phyloP scores from a whole-genome alignment of 768 basidiomycete species.

The Rhizopogon vulgaris region DNA sequence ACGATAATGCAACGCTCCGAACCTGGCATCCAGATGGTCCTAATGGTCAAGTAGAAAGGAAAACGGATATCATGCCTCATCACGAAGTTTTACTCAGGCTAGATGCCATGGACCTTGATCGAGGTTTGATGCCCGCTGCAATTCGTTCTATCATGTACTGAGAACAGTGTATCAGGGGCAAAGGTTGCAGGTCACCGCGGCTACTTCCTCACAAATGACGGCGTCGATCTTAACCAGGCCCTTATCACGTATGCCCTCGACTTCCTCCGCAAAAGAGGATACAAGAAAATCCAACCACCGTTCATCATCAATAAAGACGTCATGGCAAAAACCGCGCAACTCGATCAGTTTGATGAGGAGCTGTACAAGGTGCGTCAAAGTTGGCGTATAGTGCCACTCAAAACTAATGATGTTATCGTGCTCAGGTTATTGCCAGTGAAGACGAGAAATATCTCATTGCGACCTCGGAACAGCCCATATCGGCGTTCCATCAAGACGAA shows the following conservation, averaged over 20 bases:
- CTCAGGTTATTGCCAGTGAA: constrained; percentile 75
- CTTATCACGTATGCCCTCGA: constrained; percentile 92
- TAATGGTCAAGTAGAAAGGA: constrained; percentile 63
- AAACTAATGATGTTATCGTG: neutral
- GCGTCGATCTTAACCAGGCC: constrained; percentile 95
- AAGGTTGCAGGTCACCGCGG: constrained; percentile 95
- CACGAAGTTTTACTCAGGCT: constrained; percentile 92
- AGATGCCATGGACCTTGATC: constrained; percentile 95
- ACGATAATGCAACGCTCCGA: constrained; percentile 78
- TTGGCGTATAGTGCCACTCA: neutral
- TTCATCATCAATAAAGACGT: constrained; percentile 98
- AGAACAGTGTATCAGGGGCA: constrained; percentile 46
- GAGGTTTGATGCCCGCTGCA: constrained; percentile 43
- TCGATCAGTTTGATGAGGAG: constrained; percentile 98
- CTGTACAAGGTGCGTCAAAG: constrained; percentile 78
- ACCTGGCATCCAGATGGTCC: constrained; percentile 86
- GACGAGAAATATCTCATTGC: constrained; percentile 99
- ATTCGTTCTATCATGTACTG: neutral
- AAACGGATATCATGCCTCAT: constrained; percentile 84
- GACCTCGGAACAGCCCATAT: constrained; percentile 98
- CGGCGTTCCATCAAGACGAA: constrained; percentile 91
- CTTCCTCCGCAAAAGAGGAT: constrained; percentile 75
- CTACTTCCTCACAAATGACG: constrained; percentile 93
- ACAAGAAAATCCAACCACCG: constrained; percentile 94
- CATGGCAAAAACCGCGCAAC: constrained; percentile 97